Conservation (phyloP, 139 green algal species). For the Tetratostichococcus sp. region DNA sequence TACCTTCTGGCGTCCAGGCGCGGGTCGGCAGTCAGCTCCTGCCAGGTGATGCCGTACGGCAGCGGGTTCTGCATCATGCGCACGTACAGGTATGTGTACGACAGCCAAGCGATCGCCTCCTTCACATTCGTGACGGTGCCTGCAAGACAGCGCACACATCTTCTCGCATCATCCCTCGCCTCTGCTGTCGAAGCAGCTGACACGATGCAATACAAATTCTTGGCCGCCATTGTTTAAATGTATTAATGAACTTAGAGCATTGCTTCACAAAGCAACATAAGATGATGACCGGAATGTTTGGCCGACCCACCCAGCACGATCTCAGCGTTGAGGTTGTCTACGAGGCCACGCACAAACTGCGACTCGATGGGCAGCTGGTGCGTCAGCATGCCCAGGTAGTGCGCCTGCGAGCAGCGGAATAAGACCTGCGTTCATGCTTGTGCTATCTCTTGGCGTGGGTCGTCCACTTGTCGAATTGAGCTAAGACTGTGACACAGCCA, state of each 20-base stretch:
- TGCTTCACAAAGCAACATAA: no score
- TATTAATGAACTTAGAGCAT: no score
- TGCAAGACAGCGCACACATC: constrained; percentile 4
- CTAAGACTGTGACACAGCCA: no score
- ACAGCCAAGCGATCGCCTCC: constrained; percentile 87
- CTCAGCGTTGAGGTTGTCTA: constrained; percentile 95
- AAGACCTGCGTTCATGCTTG: no score
- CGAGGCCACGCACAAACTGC: constrained; percentile 73
- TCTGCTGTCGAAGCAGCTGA: not conserved
- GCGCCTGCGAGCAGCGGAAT: constrained; percentile 25
- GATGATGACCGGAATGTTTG: no score
- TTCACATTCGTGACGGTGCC: constrained; percentile 86
- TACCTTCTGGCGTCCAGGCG: constrained; percentile 54
- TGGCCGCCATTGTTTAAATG: no score
- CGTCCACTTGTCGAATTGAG: no score
- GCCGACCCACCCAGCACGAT: constrained; percentile 78
- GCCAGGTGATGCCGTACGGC: constrained; percentile 87
- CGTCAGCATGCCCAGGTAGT: constrained; percentile 95
- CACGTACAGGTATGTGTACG: constrained; percentile 94
- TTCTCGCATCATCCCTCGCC: no score
- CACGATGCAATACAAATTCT: no score
- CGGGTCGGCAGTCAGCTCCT: constrained; percentile 74
- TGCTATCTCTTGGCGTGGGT: no score
- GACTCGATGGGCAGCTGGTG: constrained; percentile 82
- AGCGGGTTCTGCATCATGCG: constrained; percentile 91